These are phyloP conservation scores for Silene coronaria DNA, from an alignment of 179 eudicot species.

Conservation along the genomic window DNA sequence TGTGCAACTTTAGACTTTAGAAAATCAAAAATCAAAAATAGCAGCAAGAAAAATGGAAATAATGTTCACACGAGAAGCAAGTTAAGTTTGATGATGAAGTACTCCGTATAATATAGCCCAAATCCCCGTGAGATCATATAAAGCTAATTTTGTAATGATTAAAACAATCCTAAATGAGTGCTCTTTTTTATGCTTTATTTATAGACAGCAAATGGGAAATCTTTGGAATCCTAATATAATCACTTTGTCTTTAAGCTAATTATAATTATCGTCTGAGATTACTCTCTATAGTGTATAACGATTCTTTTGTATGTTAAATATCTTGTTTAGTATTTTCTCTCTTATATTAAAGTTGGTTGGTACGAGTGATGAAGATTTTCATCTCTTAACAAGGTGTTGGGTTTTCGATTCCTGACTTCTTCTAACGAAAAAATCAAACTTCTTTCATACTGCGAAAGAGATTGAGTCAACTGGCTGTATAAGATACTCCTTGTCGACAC, in stretches of 20 bases:
- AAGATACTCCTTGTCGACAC: too few species aligned
- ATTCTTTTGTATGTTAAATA: too few species aligned
- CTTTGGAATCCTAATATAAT: constrained; percentile 15
- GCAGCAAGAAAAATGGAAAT: constrained; percentile 2
- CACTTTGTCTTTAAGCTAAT: constrained; percentile 25
- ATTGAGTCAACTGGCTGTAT: too few species aligned
- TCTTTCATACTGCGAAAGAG: too few species aligned
- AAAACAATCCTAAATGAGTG: constrained; percentile 24
- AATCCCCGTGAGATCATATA: constrained; percentile 28
- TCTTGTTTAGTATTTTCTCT: too few species aligned
- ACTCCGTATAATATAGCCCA: too few species aligned
- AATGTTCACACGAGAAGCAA: constrained; percentile 25
- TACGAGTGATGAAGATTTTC: too few species aligned
- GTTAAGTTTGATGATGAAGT: not conserved
- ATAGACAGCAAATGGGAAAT: constrained; percentile 24
- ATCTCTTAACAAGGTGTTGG: too few species aligned
- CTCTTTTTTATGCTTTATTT: constrained; percentile 16
- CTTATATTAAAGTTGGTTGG: not conserved
- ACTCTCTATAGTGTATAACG: too few species aligned
- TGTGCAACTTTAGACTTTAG: constrained; percentile 10
- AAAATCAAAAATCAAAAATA: constrained; percentile 9
- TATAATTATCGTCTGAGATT: not conserved
- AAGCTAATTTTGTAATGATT: constrained; percentile 25
- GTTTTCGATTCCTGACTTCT: too few species aligned
- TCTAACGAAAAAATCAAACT: too few species aligned